Percentiles rank a stretch among this genome's conserved stretches.
These are phyloP conservation scores for Phragmites australis DNA, from an alignment of 176 grass and related monocot genomes.

Conservation along the genomic window DNA sequence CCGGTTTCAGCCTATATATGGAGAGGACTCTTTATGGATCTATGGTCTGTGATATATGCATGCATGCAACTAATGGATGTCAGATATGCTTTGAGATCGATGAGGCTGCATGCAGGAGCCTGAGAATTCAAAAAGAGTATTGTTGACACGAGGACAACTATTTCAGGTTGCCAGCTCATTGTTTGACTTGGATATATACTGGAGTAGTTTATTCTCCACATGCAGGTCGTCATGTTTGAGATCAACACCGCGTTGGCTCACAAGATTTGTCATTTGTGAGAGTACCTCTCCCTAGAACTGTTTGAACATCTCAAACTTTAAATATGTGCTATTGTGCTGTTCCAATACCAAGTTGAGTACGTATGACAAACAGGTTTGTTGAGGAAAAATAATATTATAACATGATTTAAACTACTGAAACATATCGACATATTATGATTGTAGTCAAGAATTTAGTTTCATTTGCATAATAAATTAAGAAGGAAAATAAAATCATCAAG, in stretches of 20 bases:
- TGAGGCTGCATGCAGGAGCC: neutral
- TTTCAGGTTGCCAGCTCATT: slow-evolving; percentile 19
- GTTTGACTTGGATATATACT: slow-evolving; percentile 6
- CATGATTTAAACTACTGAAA: neutral
- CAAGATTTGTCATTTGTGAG: neutral
- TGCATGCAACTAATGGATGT: slow-evolving; percentile 20
- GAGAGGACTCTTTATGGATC: slow-evolving; percentile 26
- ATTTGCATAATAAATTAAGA: neutral
- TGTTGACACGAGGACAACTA: neutral
- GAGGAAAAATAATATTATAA: neutral
- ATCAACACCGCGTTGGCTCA: neutral
- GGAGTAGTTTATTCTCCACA: neutral
- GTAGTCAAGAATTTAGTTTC: neutral
- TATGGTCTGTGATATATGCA: neutral
- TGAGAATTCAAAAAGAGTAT: neutral
- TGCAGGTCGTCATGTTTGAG: slow-evolving; percentile 12
- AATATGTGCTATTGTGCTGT: too few species aligned
- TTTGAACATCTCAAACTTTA: too few species aligned
- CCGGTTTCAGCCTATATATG: slow-evolving; percentile 25
- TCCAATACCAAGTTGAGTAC: too few species aligned
- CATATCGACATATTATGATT: neutral
- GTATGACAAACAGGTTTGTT: too few species aligned
- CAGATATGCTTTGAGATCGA: slow-evolving; percentile 35
- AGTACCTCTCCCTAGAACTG: too few species aligned
- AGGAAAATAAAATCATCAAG: neutral